Evolutionary conservation across 352 stramenopile genomes (phyloP).

Genomic region (Thalassiosira sp.): DNA sequence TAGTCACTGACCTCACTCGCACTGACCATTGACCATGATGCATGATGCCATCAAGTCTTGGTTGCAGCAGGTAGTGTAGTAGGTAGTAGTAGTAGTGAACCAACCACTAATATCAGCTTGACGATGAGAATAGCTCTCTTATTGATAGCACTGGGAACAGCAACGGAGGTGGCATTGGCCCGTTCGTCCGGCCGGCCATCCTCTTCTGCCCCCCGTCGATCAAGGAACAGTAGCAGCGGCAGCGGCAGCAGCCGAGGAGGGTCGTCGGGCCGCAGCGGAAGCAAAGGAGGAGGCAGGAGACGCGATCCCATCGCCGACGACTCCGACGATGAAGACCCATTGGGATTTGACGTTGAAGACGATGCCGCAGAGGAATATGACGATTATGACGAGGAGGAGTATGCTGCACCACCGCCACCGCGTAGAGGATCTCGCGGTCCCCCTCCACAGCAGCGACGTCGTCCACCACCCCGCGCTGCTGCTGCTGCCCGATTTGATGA

Average conservation of each 20-base stretch:
- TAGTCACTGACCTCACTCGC: background rate
- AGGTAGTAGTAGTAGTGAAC: no score
- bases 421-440: slow-evolving; percentile 9
- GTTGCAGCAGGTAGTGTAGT: no score
- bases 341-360: slow-evolving; percentile 21
- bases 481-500: slow-evolving; percentile 11
- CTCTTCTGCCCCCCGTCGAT: slow-evolving; percentile 18
- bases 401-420: no score
- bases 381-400: slow-evolving; percentile 34
- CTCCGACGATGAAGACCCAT: slow-evolving; percentile 6
- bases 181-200: slow-evolving; percentile 38
- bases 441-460: background rate
- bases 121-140: slow-evolving; percentile 32
- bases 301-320: slow-evolving; percentile 8
- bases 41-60: no score
- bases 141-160: slow-evolving; percentile 24
- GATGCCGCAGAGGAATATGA: slow-evolving; percentile 32
- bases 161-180: slow-evolving; percentile 20
- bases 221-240: background rate
- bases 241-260: no score
- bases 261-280: slow-evolving; percentile 5
- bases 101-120: background rate
- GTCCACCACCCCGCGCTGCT: no score
- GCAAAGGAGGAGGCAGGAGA: slow-evolving; percentile 7
- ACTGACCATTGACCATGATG: no score